Evolutionary conservation across 768 basidiomycete genomes (phyloP).

Genomic region (Lentinus brumalis): DNA sequence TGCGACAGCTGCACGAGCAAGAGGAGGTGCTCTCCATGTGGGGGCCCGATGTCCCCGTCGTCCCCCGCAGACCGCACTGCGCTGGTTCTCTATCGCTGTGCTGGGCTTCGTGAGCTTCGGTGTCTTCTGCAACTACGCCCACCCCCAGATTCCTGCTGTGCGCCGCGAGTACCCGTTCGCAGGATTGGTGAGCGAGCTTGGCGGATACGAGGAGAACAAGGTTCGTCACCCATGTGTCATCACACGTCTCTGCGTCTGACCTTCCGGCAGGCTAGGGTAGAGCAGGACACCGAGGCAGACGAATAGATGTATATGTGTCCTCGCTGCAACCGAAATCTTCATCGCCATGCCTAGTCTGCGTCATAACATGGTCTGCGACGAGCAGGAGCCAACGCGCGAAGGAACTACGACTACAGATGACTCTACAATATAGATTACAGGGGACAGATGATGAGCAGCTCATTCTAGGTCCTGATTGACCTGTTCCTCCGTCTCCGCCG

Average conservation of each 20-base stretch:
- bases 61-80: constrained; percentile 60
- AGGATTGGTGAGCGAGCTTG: constrained; percentile 76
- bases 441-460: too few species aligned
- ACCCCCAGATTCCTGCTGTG: constrained; percentile 65
- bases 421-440: too few species aligned
- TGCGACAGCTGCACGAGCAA: constrained; percentile 68
- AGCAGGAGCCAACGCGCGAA: too few species aligned
- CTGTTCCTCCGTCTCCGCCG: neutral
- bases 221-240: constrained; percentile 39
- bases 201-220: constrained; percentile 78
- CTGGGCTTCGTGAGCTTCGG: constrained; percentile 67
- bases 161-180: constrained; percentile 77
- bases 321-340: neutral
- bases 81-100: constrained; percentile 64
- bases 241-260: neutral
- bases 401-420: too few species aligned
- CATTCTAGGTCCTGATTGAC: neutral
- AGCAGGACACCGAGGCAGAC: constrained; percentile 35
- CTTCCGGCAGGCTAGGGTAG: constrained; percentile 39
- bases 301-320: constrained; percentile 23
- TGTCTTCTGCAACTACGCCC: constrained; percentile 53
- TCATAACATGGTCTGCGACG: too few species aligned
- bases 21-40: constrained; percentile 86
- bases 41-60: constrained; percentile 75
- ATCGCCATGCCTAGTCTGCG: neutral